Evolutionary conservation across 2,329 filamentous ascomycete genomes (phyloP), one percentile per base, ranked within the genome.

Genomic region (Aspergillus aculeatus): DNA sequence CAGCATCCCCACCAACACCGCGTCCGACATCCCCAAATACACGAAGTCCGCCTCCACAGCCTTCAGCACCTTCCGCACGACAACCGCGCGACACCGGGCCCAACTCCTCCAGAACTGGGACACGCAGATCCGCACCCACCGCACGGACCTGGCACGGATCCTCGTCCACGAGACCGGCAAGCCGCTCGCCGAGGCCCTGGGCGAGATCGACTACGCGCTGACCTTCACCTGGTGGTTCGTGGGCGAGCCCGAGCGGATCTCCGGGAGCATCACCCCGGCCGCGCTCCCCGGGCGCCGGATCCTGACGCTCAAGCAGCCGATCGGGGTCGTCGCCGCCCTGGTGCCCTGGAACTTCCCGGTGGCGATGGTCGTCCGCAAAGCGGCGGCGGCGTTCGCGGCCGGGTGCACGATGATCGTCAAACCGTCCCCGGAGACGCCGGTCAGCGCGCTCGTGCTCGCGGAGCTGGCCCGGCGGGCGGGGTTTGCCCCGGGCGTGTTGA

Each of bases 341-440:
- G 87, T 90, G 1, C 88, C 89, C 4, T 91, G 88, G 88, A 89
- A 91, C 67, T 90, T 89, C 64, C 87, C 87, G 0, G 80, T 89
- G 54, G 86, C 86, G 32, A 80, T 91, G 85, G 82, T 90, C 6
- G 72, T 90, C 55, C 80, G 89, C 32, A 91, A 91, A 70, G 87
- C 83, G 2, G 82, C 84, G 51, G 86, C 88, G 6, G 88, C 88
- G 1, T 75, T 91, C 44, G 89, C 89, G 1, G 88, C 88, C 3
- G 89, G 89, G 1, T 91, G 88, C 69, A 87, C 88, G 1, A 90
- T 93, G 85, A 81, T 93, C 31, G 81, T 85, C 16, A 91, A 91
- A 75, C 87, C 89, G 2, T 88, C 85, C 4, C 88, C 88, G 0
- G 88, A 91, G 72, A 87, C 85, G 1, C 85, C 85, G 0, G 77